Evolutionary conservation across 2,329 filamentous ascomycete genomes (phyloP), one percentile per base, ranked within the genome.

Genomic region (Colletotrichum liriopes): DNA sequence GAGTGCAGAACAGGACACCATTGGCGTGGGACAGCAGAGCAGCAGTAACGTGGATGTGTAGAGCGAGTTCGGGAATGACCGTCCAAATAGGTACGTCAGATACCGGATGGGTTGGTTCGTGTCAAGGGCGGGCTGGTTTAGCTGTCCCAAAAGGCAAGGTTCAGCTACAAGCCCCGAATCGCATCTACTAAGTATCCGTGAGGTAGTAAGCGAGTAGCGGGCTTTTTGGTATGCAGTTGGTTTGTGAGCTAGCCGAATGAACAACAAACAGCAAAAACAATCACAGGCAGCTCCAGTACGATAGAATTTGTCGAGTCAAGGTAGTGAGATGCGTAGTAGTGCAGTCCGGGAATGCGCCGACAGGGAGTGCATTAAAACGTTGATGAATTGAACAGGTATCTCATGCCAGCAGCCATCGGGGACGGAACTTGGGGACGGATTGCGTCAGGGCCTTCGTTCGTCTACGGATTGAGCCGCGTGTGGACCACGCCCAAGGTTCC

Each of bases 351-450:
- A 35, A 67, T 47, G 65, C 55, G 39, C 23, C 47, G 39, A 61
- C 59, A 56, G 37, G 45, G 39, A 52, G 20, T 66, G 54, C 54
- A 66, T 63, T 63, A 41, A 67, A 20, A 26, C 49, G 26, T 52
- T 62, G 56, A 49, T 67, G 68, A 51, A 68, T 49, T 71, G 54
- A 65, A 70, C 62, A 70, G 43, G 61, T 66, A 70, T 67, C 43
- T 61, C 29, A 54, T 39, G 37, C 37, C 56, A 47, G 54, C 18
- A 51, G 52, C 29, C 43, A 32, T 43, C 41, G 20, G 43, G 7
- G 32, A 47, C 16, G 43, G 43, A 26, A 12, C 47, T 49, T 14
- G 47, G 37, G 39, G 41, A 65, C 39, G 45, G 41, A 65, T 65
- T 65, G 52, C 61, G 61, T 65, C 61, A 70, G 52, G 60, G 23